phyloP scores from a whole-genome alignment of 129 eudicot species.

The Solidago caesia region DNA sequence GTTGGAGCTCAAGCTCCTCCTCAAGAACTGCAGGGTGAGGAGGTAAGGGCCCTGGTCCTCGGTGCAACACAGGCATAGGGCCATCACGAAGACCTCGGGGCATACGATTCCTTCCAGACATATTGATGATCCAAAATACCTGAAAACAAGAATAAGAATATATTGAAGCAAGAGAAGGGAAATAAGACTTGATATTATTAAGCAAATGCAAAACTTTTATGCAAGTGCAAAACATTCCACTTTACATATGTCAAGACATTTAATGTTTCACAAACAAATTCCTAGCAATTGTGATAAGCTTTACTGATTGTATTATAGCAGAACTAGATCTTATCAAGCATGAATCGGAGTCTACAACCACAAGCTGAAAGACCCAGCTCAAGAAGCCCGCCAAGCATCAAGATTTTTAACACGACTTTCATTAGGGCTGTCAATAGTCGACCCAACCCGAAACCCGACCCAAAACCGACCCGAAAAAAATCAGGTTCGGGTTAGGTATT shows the following conservation, averaged over 20 bases:
- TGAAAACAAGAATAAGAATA: not conserved
- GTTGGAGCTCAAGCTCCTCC: slow-evolving; percentile 83
- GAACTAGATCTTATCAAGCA: not conserved
- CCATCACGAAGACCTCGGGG: slow-evolving; percentile 53
- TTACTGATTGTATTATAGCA: not conserved
- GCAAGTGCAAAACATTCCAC: not conserved
- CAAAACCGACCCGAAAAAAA: no score
- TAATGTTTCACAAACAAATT: not conserved
- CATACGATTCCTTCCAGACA: slow-evolving; percentile 81
- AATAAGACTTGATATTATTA: not conserved
- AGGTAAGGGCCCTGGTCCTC: slow-evolving; percentile 55
- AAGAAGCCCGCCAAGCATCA: not conserved
- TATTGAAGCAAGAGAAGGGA: not conserved
- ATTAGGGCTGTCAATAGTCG: no score
- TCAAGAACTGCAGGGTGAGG: slow-evolving; percentile 69
- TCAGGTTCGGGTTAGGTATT: no score
- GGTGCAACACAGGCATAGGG: slow-evolving; percentile 45
- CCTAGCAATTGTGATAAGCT: not conserved
- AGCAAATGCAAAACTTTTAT: not conserved
- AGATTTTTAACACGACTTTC: not conserved
- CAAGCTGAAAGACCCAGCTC: not conserved
- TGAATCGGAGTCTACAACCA: not conserved
- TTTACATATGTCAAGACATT: not conserved
- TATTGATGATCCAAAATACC: slow-evolving; percentile 29
- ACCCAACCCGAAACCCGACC: no score